These are phyloP conservation scores for Teunomyces panamensis DNA, from an alignment of 805 yeast species.

Conservation along the genomic window DNA sequence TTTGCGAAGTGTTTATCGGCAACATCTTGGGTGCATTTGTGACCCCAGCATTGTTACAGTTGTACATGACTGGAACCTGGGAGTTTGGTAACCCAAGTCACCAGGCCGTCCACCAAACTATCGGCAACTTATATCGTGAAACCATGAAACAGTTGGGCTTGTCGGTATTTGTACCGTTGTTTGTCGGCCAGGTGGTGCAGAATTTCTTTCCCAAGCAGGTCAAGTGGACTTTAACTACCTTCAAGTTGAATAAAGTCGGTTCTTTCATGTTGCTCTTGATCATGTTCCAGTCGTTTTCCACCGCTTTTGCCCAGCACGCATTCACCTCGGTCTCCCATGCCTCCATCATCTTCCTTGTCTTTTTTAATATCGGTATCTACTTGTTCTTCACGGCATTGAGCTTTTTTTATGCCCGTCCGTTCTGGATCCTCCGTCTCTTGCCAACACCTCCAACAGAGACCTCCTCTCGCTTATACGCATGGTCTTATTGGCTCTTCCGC, in stretches of 20 bases:
- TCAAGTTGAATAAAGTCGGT: conserved; percentile 69
- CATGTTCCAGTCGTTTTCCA: conserved; percentile 77
- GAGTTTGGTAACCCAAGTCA: conserved; percentile 71
- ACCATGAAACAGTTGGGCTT: conserved; percentile 89
- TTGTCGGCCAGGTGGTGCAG: conserved; percentile 85
- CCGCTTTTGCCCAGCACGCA: conserved; percentile 82
- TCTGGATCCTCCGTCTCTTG: conserved; percentile 42
- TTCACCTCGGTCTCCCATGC: conserved; percentile 67
- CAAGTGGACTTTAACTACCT: conserved; percentile 55
- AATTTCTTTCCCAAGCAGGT: conserved; percentile 64
- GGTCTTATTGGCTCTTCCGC: conserved; percentile 41
- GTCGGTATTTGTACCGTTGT: conserved; percentile 77
- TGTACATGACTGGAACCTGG: conserved; percentile 62
- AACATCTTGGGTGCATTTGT: conserved; percentile 82
- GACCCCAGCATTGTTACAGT: conserved; percentile 79
- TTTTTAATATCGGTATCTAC: conserved; percentile 80
- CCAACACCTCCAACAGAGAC: conserved; percentile 46
- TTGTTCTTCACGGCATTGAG: conserved; percentile 70
- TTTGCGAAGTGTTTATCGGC: conserved; percentile 84
- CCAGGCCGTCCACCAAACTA: conserved; percentile 48
- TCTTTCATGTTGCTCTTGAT: conserved; percentile 74
- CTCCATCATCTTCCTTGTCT: conserved; percentile 72
- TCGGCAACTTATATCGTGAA: conserved; percentile 58
- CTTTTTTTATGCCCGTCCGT: conserved; percentile 59
- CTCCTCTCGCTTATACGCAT: conserved; percentile 40